A percentile compares a stretch with the other conserved stretches of the same genome.
phyloP scores from a whole-genome alignment of 768 basidiomycete species.

The Leccinum subgranulosum region DNA sequence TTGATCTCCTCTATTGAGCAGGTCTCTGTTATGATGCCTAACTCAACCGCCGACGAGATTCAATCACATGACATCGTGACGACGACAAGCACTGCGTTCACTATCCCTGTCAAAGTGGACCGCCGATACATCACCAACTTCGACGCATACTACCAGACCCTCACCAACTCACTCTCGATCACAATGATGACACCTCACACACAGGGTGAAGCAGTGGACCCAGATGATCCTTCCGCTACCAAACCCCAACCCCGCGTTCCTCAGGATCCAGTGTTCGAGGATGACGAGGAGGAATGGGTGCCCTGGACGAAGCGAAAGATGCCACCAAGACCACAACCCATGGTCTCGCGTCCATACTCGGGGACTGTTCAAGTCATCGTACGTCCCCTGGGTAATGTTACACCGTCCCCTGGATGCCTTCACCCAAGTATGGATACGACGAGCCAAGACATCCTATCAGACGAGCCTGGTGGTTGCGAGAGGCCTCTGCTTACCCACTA shows the following conservation, averaged over 20 bases:
- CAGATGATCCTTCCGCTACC: not conserved
- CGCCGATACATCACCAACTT: not conserved
- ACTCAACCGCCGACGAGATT: not conserved
- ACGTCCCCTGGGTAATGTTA: not conserved
- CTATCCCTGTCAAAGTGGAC: not conserved
- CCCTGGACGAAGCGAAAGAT: not conserved
- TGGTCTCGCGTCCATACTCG: not conserved
- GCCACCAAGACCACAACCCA: not conserved
- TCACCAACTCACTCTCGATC: not conserved
- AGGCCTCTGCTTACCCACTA: conserved; percentile 1
- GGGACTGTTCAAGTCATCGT: not conserved
- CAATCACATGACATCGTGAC: not conserved
- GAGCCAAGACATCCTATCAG: not conserved
- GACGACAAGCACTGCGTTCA: not conserved
- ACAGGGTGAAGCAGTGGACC: not conserved
- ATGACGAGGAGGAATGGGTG: conserved; percentile 9
- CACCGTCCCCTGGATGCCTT: not conserved
- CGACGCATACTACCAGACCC: conserved; percentile 2
- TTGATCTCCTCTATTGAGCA: too few species aligned
- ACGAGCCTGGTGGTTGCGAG: not conserved
- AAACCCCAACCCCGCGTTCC: not conserved
- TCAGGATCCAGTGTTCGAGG: not conserved
- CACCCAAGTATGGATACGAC: not conserved
- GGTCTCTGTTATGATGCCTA: not conserved
- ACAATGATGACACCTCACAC: not conserved